Conservation (phyloP, 495 filamentous ascomycete genomes). For the Tuber brumale region DNA sequence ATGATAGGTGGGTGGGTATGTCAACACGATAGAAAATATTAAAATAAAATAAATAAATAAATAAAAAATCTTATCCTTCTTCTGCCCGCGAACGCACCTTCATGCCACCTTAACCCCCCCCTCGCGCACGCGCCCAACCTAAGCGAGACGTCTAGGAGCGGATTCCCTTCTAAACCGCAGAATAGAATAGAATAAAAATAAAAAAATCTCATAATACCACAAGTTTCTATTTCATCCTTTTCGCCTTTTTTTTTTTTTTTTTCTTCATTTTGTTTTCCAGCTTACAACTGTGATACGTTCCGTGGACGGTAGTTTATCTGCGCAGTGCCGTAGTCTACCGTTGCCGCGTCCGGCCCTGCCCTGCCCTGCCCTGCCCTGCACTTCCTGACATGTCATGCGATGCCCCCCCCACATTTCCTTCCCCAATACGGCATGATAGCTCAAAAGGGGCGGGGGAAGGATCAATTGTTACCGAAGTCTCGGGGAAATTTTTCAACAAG, state of each 20-base stretch:
- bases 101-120: background rate
- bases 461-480: background rate
- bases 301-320: background rate
- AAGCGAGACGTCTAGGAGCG: background rate
- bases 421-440: background rate
- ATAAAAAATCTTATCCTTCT: background rate
- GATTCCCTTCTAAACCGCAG: background rate
- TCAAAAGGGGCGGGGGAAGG: background rate
- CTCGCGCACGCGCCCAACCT: too few relatives aligned
- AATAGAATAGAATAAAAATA: background rate
- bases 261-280: background rate
- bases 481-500: background rate
- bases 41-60: too few relatives aligned
- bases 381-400: background rate
- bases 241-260: background rate
- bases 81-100: background rate
- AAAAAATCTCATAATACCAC: background rate
- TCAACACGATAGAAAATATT: background rate
- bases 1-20: background rate
- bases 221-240: background rate
- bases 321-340: background rate
- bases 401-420: background rate
- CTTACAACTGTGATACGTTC: background rate
- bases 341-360: background rate
- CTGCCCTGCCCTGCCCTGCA: background rate